A percentile compares a stretch with the other conserved stretches of the same genome.
Conservation (phyloP, 164 flowering plant genomes). For the Paratinospora sagittata region DNA sequence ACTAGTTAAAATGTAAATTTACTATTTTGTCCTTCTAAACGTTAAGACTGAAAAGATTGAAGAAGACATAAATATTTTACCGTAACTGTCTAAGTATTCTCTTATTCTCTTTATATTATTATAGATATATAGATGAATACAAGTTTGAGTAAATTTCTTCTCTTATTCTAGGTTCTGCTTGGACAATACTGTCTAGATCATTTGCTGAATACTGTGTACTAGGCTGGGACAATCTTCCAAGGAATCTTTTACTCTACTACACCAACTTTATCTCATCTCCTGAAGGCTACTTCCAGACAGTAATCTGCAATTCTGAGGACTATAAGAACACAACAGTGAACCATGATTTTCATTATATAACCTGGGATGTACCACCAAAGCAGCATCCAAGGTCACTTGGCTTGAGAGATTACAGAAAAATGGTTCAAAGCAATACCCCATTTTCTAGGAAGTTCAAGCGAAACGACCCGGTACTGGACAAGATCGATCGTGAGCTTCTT, state of each 20-base stretch:
- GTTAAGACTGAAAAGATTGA: too few species aligned
- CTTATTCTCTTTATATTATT: too few species aligned
- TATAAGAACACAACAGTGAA: constrained; percentile 67
- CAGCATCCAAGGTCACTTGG: constrained; percentile 80
- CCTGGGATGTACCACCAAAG: constrained; percentile 93
- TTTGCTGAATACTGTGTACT: constrained; percentile 71
- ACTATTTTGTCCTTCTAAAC: too few species aligned
- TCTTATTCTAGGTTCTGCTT: constrained; percentile 50
- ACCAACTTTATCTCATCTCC: constrained; percentile 94
- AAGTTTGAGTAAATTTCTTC: not conserved
- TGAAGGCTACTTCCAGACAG: constrained; percentile 87
- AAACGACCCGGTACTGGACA: constrained; percentile 53
- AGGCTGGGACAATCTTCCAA: constrained; percentile 91
- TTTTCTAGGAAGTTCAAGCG: constrained; percentile 79
- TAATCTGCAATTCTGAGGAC: constrained; percentile 72
- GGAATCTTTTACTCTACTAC: constrained; percentile 85
- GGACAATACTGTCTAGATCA: constrained; percentile 59
- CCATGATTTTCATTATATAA: constrained; percentile 84
- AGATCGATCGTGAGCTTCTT: constrained; percentile 67
- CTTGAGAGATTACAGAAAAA: constrained; percentile 47
- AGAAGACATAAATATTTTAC: too few species aligned
- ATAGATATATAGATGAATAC: too few species aligned
- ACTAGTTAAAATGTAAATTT: too few species aligned
- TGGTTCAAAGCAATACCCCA: constrained; percentile 57
- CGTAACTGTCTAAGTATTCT: too few species aligned